These are phyloP conservation scores for Hymenoscyphus fructigenus DNA, from an alignment of 2,329 filamentous ascomycete genomes.

Conservation along the genomic window DNA sequence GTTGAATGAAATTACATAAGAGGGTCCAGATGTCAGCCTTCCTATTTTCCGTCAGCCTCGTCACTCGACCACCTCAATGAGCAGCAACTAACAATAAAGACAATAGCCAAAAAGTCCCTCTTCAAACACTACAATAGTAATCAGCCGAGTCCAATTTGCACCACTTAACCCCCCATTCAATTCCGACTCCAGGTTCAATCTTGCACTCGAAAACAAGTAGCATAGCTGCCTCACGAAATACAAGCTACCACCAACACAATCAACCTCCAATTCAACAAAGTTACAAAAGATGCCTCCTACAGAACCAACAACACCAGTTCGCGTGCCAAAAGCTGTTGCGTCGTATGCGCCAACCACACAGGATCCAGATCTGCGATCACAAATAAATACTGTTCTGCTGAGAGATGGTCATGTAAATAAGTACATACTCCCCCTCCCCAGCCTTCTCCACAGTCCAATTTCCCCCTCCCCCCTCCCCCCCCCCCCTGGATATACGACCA, in stretches of 20 bases:
- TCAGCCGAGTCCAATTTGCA: background rate
- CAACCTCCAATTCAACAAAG: background rate
- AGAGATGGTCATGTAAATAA: conserved; percentile 59
- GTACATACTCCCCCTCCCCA: conserved; percentile 40
- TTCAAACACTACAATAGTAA: background rate
- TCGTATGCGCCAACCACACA: conserved; percentile 60
- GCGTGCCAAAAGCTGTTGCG: conserved; percentile 55
- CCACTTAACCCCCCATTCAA: background rate
- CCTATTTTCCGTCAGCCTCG: conserved; percentile 1
- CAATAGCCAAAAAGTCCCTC: background rate
- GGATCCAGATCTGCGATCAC: conserved; percentile 60
- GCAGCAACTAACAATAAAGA: conserved; percentile 1
- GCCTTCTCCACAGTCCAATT: conserved; percentile 5
- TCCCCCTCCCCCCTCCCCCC: conserved; percentile 11
- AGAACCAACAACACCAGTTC: conserved; percentile 50
- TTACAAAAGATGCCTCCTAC: conserved; percentile 25
- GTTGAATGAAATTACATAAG: background rate
- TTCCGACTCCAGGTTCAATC: background rate
- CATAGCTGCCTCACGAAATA: background rate
- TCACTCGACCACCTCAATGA: conserved; percentile 1
- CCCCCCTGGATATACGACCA: conserved; percentile 13
- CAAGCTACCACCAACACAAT: background rate
- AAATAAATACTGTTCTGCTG: conserved; percentile 60
- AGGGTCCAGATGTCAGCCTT: background rate
- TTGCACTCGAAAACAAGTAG: background rate